Percentiles rank a stretch among this genome's conserved stretches.
Evolutionary conservation across 2,329 filamentous ascomycete species (phyloP).

Genomic region (Dendryphion nanum): DNA sequence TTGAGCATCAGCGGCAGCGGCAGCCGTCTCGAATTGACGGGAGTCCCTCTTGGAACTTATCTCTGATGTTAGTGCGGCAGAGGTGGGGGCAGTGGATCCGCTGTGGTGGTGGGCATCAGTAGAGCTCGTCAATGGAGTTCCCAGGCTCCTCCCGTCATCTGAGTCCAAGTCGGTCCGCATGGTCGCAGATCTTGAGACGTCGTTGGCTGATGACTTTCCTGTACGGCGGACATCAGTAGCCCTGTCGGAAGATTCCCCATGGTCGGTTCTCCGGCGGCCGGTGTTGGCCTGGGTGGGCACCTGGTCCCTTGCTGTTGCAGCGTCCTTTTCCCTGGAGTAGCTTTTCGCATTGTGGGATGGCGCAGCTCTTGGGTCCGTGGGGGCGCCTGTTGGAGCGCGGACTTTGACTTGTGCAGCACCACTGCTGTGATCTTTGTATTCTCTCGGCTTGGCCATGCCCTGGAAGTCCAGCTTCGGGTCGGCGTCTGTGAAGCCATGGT

Average conservation of each 20-base stretch:
- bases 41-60: constrained; percentile 43
- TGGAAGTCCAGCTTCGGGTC: constrained; percentile 37
- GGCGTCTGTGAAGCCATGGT: constrained; percentile 34
- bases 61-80: constrained; percentile 40
- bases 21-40: constrained; percentile 31
- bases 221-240: constrained; percentile 25
- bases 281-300: constrained; percentile 29
- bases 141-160: constrained; percentile 31
- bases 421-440: constrained; percentile 11
- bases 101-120: constrained; percentile 39
- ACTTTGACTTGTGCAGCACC: constrained; percentile 20
- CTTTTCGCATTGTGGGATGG: constrained; percentile 20
- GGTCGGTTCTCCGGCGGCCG: constrained; percentile 30
- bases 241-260: constrained; percentile 16
- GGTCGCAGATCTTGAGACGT: constrained; percentile 16
- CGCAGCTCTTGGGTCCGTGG: constrained; percentile 24
- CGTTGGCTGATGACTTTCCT: constrained; percentile 16
- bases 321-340: constrained; percentile 22
- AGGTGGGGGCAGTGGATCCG: constrained; percentile 44
- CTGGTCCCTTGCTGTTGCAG: constrained; percentile 22
- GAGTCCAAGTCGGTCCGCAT: constrained; percentile 28
- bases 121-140: constrained; percentile 43
- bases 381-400: constrained; percentile 28
- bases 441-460: neutral
- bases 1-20: constrained; percentile 38